These are phyloP conservation scores for Sherardia arvensis DNA, from an alignment of 257 asterid genomes.

Conservation along the genomic window DNA sequence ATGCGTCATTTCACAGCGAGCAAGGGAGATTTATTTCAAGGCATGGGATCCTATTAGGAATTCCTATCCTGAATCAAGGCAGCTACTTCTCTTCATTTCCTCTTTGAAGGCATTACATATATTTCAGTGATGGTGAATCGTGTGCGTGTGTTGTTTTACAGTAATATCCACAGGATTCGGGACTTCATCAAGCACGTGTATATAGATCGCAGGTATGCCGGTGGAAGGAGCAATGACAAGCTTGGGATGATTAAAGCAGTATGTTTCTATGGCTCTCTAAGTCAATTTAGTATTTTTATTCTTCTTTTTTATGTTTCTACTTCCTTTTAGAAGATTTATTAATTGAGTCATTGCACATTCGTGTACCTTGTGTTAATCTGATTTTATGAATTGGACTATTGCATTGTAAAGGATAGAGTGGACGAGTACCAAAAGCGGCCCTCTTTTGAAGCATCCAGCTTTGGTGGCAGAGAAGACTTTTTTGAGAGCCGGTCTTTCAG, in stretches of 20 bases:
- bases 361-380: neutral
- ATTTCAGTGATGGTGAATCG: neutral
- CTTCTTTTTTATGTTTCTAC: neutral
- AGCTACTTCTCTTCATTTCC: neutral
- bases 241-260: conserved; percentile 33
- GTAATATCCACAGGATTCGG: conserved; percentile 61
- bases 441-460: conserved; percentile 15
- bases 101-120: neutral
- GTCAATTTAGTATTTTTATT: neutral
- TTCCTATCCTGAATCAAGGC: conserved; percentile 63
- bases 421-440: conserved; percentile 28
- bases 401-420: conserved; percentile 13
- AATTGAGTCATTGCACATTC: neutral
- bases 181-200: conserved; percentile 65
- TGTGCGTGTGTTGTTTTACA: conserved; percentile 24
- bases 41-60: conserved; percentile 63
- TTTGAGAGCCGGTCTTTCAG: conserved; percentile 25
- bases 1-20: conserved; percentile 37
- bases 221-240: conserved; percentile 34
- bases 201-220: conserved; percentile 50
- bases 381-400: conserved; percentile 8
- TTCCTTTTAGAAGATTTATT: neutral
- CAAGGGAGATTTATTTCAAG: conserved; percentile 62
- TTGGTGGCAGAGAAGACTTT: conserved; percentile 26
- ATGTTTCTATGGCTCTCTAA: conserved; percentile 18